Evolutionary conservation across 139 green algal genomes (phyloP).

Genomic region (Chlamydomonas incerta): DNA sequence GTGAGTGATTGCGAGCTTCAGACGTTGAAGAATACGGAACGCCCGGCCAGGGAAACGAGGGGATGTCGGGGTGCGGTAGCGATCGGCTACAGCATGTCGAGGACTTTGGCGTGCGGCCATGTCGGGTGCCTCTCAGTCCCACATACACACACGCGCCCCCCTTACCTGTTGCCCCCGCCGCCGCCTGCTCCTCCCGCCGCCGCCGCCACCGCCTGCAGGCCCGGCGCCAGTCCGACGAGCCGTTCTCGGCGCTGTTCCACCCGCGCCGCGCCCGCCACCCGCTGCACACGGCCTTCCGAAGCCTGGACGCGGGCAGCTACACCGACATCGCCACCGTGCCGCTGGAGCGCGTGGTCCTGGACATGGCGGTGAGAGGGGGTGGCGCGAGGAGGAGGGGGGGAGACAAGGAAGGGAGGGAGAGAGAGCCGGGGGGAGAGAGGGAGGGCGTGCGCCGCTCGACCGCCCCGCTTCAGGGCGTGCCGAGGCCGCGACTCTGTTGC

Average conservation of each 20-base stretch:
- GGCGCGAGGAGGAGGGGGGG: not conserved
- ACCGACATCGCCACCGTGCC: constrained; percentile 75
- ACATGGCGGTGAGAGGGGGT: constrained; percentile 56
- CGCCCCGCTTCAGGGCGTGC: too few relatives aligned
- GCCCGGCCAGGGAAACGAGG: constrained; percentile 7
- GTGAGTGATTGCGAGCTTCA: not conserved
- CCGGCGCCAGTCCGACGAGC: constrained; percentile 60
- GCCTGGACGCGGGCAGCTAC: constrained; percentile 77
- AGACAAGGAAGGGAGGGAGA: not conserved
- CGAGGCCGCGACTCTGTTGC: too few relatives aligned
- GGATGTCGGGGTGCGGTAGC: constrained; percentile 62
- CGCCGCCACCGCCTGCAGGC: constrained; percentile 45
- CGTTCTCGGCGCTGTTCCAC: constrained; percentile 36
- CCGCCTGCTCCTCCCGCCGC: too few relatives aligned
- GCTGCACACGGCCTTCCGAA: constrained; percentile 75
- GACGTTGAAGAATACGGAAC: too few relatives aligned
- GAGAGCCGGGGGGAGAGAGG: too few relatives aligned
- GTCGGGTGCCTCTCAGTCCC: too few relatives aligned
- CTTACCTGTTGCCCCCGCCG: too few relatives aligned
- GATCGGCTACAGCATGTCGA: too few relatives aligned
- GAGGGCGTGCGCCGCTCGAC: not conserved
- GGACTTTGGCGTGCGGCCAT: too few relatives aligned
- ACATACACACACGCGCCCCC: too few relatives aligned
- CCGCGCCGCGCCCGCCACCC: constrained; percentile 66
- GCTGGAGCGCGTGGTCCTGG: constrained; percentile 69